Conservation (phyloP, 257 asterid genomes). For the Gentiana straminea region DNA sequence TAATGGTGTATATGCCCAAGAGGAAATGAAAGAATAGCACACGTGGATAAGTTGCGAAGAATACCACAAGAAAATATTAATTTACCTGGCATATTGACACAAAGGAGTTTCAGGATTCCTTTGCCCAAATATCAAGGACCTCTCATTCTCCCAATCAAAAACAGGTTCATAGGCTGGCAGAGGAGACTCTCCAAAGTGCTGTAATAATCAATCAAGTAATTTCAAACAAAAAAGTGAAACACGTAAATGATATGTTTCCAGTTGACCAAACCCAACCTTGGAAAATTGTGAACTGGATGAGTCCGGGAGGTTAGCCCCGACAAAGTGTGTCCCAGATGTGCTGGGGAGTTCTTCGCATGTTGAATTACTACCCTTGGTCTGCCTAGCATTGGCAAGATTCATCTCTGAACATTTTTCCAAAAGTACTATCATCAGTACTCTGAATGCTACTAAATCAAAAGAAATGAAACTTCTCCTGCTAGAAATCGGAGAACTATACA, state of each 20-base stretch:
- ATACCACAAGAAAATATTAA: background rate
- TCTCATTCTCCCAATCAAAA: conserved; percentile 96
- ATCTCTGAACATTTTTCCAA: conserved; percentile 34
- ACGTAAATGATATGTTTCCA: background rate
- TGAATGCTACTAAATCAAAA: no score
- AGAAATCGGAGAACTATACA: background rate
- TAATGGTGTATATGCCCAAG: background rate
- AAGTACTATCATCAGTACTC: background rate
- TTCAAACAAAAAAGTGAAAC: background rate
- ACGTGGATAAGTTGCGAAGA: background rate
- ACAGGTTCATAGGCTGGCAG: conserved; percentile 95
- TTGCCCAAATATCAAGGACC: conserved; percentile 92
- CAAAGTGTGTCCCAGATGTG: conserved; percentile 64
- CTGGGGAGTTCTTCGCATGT: conserved; percentile 65
- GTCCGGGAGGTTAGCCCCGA: conserved; percentile 38
- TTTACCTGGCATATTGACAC: conserved; percentile 74
- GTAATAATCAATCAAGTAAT: conserved; percentile 25
- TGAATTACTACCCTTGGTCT: conserved; percentile 52
- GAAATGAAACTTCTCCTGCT: background rate
- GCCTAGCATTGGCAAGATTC: conserved; percentile 73
- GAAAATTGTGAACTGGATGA: conserved; percentile 32
- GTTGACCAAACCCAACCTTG: conserved; percentile 31
- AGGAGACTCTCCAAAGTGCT: conserved; percentile 98
- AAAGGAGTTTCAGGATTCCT: conserved; percentile 71
- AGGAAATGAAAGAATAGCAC: background rate